Evolutionary conservation across 495 filamentous ascomycete species (phyloP).

Genomic region (Aspergillus mulundensis): DNA sequence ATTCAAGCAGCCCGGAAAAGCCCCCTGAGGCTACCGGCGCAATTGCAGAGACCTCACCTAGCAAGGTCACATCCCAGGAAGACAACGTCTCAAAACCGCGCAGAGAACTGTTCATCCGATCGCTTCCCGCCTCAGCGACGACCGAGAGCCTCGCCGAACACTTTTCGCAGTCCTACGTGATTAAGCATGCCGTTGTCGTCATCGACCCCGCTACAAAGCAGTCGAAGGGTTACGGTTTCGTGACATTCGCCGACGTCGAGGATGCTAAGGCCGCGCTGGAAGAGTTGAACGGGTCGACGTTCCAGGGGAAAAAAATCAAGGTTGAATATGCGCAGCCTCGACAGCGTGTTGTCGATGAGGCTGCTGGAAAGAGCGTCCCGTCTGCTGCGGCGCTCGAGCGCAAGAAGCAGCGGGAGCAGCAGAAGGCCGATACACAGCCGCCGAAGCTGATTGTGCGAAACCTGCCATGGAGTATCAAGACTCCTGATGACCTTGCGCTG

Average conservation of each 20-base stretch:
- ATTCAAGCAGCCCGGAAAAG: conserved; percentile 28
- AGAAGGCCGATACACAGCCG: conserved; percentile 54
- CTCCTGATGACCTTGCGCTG: conserved; percentile 66
- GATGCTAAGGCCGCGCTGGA: conserved; percentile 77
- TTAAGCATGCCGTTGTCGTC: conserved; percentile 91
- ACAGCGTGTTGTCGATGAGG: conserved; percentile 61
- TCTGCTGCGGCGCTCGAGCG: conserved; percentile 42
- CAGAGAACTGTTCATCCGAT: conserved; percentile 84
- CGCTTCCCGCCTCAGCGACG: conserved; percentile 72
- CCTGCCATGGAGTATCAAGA: conserved; percentile 92
- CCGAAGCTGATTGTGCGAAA: conserved; percentile 93
- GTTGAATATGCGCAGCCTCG: conserved; percentile 85
- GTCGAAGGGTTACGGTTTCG: conserved; percentile 92
- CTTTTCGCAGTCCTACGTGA: conserved; percentile 89
- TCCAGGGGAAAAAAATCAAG: conserved; percentile 75
- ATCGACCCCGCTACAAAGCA: conserved; percentile 73
- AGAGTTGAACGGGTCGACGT: conserved; percentile 66
- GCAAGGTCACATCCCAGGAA: conserved; percentile 18
- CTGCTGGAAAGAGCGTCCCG: conserved; percentile 44
- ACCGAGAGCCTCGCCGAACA: conserved; percentile 74
- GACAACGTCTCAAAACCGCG: conserved; percentile 38
- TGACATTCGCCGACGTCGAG: conserved; percentile 89
- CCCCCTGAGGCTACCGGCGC: conserved; percentile 20
- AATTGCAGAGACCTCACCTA: conserved; percentile 22
- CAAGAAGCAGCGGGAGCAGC: conserved; percentile 57